phyloP scores from a whole-genome alignment of 352 stramenopile genomes.

The Globisporangium mamillatum region DNA sequence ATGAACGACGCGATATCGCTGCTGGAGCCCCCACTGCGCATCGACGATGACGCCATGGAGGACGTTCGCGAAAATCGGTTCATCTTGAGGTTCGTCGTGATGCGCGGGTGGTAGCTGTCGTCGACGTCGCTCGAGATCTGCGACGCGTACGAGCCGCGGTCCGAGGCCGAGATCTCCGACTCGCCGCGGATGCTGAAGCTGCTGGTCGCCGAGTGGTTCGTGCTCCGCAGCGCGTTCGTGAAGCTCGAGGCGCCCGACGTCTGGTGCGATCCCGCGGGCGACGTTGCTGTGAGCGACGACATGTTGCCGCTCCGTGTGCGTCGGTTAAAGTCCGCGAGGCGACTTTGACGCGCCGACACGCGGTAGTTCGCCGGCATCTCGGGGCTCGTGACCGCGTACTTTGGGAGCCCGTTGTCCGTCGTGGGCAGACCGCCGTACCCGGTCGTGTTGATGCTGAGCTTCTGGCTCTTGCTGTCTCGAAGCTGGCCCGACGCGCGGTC shows the following conservation, averaged over 20 bases:
- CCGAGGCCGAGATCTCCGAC: conserved; percentile 6
- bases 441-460: conserved; percentile 12
- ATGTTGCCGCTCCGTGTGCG: conserved; percentile 9
- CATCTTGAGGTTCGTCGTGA: conserved; percentile 14
- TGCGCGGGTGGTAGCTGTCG: conserved; percentile 6
- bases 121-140: conserved; percentile 14
- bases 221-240: conserved; percentile 6
- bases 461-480: conserved; percentile 15
- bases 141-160: conserved; percentile 11
- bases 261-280: background rate
- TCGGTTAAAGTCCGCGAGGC: conserved; percentile 12
- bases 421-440: conserved; percentile 11
- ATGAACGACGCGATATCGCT: conserved; percentile 8
- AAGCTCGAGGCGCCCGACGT: conserved; percentile 2
- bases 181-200: conserved; percentile 8
- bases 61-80: conserved; percentile 13
- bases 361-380: conserved; percentile 20
- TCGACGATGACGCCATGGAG: conserved; percentile 1
- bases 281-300: conserved; percentile 1
- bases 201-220: conserved; percentile 2
- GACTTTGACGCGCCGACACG: conserved; percentile 14
- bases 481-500: conserved; percentile 12
- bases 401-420: conserved; percentile 11
- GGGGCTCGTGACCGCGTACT: conserved; percentile 23
- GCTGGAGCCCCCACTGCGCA: background rate